These are phyloP conservation scores for Trichoderma harzianum DNA, from an alignment of 2,329 filamentous ascomycete species.

Conservation along the genomic window DNA sequence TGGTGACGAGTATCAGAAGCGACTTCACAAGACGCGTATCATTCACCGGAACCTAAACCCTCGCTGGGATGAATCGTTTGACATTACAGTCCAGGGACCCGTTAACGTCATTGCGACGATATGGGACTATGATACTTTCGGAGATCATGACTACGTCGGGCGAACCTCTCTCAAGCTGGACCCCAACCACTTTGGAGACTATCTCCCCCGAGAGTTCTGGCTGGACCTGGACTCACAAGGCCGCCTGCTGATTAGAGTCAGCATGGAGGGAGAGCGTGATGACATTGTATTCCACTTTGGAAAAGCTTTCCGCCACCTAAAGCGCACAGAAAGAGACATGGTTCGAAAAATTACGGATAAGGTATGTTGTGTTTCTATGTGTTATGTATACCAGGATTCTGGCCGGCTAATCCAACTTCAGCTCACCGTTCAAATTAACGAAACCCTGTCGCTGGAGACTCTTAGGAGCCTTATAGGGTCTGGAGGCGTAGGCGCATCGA, in stretches of 20 bases:
- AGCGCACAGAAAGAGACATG: conserved; percentile 96
- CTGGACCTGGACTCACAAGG: conserved; percentile 95
- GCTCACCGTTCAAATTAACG: conserved; percentile 90
- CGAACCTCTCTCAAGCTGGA: conserved; percentile 98
- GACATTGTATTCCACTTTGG: conserved; percentile 99
- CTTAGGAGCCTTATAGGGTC: conserved; percentile 70
- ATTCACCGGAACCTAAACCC: conserved; percentile 89
- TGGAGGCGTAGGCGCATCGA: conserved; percentile 65
- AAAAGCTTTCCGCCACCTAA: conserved; percentile 91
- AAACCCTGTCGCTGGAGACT: conserved; percentile 79
- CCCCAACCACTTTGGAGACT: conserved; percentile 94
- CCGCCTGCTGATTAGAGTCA: conserved; percentile 81
- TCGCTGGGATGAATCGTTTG: conserved; percentile 94
- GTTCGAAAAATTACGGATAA: conserved; percentile 97
- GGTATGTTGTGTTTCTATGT: conserved; percentile 47
- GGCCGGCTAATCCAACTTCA: conserved; percentile 32
- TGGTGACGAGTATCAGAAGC: conserved; percentile 96
- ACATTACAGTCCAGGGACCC: conserved; percentile 87
- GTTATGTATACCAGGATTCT: not conserved
- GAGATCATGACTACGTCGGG: conserved; percentile 95
- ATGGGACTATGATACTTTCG: conserved; percentile 97
- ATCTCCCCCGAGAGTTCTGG: conserved; percentile 95
- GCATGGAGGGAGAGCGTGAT: conserved; percentile 97
- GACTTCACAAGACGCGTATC: conserved; percentile 88
- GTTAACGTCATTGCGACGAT: conserved; percentile 95